Evolutionary conservation across 331 rosid species (phyloP).

Genomic region (Quercus tomentella): DNA sequence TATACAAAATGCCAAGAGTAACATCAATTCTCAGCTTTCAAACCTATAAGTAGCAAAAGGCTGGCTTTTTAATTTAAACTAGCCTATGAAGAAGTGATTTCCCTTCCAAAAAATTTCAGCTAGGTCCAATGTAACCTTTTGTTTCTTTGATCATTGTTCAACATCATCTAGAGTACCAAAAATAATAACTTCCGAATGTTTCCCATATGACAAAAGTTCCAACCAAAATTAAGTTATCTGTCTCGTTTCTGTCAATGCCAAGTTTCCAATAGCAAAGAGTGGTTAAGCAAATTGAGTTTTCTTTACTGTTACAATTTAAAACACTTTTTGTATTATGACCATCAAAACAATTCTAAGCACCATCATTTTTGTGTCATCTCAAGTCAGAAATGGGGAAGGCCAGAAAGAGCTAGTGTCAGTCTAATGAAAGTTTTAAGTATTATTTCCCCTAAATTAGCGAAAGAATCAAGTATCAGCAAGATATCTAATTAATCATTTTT

Average conservation of each 20-base stretch:
- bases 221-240: neutral
- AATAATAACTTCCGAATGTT: neutral
- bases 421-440: too few relatives aligned
- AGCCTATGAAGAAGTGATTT: neutral
- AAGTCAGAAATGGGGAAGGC: too few relatives aligned
- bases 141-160: neutral
- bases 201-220: neutral
- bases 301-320: too few relatives aligned
- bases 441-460: too few relatives aligned
- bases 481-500: too few relatives aligned
- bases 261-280: neutral
- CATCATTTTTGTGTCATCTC: too few relatives aligned
- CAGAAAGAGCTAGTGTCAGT: too few relatives aligned
- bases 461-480: too few relatives aligned
- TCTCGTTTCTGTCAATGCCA: neutral
- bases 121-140: neutral
- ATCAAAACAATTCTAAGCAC: too few relatives aligned
- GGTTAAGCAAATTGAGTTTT: neutral
- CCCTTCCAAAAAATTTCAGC: constrained; percentile 3
- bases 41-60: neutral
- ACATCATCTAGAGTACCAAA: neutral
- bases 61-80: neutral
- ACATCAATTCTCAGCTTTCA: neutral
- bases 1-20: constrained; percentile 11
- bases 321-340: too few relatives aligned